Base-by-base conservation (phyloP, 495 filamentous ascomycete genomes). In the Glarea lozoyensis region DNA sequence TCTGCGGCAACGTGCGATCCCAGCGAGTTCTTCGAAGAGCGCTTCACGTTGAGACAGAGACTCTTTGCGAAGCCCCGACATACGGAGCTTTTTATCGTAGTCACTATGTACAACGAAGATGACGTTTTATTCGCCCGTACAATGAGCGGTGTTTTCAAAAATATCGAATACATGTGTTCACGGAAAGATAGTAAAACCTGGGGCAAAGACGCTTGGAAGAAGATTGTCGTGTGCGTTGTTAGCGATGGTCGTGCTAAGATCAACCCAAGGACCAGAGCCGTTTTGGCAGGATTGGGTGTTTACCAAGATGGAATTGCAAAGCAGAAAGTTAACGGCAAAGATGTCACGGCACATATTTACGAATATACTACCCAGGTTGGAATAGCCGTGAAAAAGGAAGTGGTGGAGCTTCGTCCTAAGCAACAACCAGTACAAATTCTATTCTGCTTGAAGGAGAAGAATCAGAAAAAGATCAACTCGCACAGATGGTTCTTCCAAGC, bases 1-100 rank as follows among this genome's bases (percentile, higher is more conserved):
- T 85, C 86, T 1, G 92, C 92, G 3, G 92, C 87, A 7, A 98
- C 92, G 11, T 96, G 92, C 62, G 92, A 98, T 49, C 92, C 92
- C 0, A 67, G 70, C 1, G 75, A 92, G 13, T 98, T 96, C 20
- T 30, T 40, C 1, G 22, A 25, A 2, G 70, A 85, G 51, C 73
- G 78, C 22, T 88, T 86, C 47, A 86, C 80, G 0, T 62, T 89
- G 36, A 79, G 84, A 20, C 84, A 86, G 60, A 73, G 75, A 53
- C 66, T 88, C 0, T 88, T 86, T 52, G 73, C 76, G 21, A 84
- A 84, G 56, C 73, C 78, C 3, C 37, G 62, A 36, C 54, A 55
- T 31, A 65, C 62, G 2, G 62, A 65, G 43, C 32, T 65, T 17
- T 49, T 65, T 10, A 65, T 65, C 37, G 62, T 60, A 3, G 56